Evolutionary conservation across 1,284 basidiomycete genomes (phyloP), one percentile per base, ranked within the genome.

Genomic region (Inonotus hispidus): DNA sequence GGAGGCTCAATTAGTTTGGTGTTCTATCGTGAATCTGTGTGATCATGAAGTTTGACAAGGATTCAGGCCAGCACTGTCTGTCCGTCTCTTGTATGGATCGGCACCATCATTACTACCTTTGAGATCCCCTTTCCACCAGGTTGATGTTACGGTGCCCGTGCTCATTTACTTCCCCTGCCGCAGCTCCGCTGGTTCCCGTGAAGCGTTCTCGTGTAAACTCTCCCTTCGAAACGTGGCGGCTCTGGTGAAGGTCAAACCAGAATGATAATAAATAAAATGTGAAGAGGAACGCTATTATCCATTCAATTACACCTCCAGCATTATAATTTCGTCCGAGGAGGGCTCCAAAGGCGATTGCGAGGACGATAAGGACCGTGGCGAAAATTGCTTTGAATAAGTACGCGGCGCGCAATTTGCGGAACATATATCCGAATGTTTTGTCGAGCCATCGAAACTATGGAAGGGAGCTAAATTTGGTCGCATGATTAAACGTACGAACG

Each of bases 261-360:
- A 87, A 90, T 0, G 85, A 85, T 59, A 88, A 72, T 43, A 90
- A 71, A 70, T 87, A 90, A 64, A 88, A 78, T 3, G 85, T 85
- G 69, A 84, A 90, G 8, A 85, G 82, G 63, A 90, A 85, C 1
- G 81, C 78, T 61, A 91, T 88, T 1, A 72, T 71, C 88, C 88
- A 91, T 70, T 91, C 89, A 2, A 91, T 68, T 56, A 90, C 71
- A 14, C 59, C 67, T 82, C 82, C 85, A 69, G 82, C 85, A 2
- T 75, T 81, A 62, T 85, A 72, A 1, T 65, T 66, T 0, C 72
- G 76, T 65, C 74, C 84, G 3, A 88, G 68, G 10, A 80, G 69
- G 21, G 82, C 69, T 0, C 75, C 85, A 68, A 90, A 90, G 2
- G 76, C 83, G 64, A 88, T 79, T 16, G 85, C 82, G 43, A 86